A percentile compares a stretch with the other conserved stretches of the same genome.
Conservation (phyloP, 225 moss, liverwort and hornwort species). For the Marchantia polymorpha region DNA sequence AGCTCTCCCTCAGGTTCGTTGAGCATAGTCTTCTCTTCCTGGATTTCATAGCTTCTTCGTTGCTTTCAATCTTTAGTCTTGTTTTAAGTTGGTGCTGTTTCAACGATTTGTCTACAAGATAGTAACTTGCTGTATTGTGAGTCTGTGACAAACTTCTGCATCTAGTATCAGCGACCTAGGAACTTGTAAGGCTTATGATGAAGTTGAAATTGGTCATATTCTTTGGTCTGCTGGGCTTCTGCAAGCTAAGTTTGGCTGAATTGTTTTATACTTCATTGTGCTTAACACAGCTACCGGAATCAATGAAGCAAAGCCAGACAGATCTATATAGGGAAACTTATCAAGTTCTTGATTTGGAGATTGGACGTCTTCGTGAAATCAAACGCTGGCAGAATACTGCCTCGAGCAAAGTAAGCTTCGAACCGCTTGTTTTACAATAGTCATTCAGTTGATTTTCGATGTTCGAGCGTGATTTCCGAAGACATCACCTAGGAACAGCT, state of each 20-base stretch:
- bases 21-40: neutral
- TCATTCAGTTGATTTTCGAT: no score
- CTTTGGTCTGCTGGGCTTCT: neutral
- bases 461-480: neutral
- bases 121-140: neutral
- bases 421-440: neutral
- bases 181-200: neutral
- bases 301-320: slow-evolving; percentile 97
- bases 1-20: slow-evolving; percentile 88
- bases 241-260: neutral
- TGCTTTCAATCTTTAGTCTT: no score
- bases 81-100: neutral
- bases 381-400: slow-evolving; percentile 95
- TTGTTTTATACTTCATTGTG: neutral
- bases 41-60: neutral
- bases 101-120: neutral
- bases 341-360: slow-evolving; percentile 92
- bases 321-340: slow-evolving; percentile 98
- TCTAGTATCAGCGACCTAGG: no score
- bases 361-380: slow-evolving; percentile 94
- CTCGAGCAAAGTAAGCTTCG: slow-evolving; percentile 64
- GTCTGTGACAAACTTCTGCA: no score
- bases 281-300: slow-evolving; percentile 68
- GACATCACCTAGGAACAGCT: neutral
- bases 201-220: neutral